Conservation (phyloP, 1,139 yeast genomes). For the Nakaseomyces glabratus region DNA sequence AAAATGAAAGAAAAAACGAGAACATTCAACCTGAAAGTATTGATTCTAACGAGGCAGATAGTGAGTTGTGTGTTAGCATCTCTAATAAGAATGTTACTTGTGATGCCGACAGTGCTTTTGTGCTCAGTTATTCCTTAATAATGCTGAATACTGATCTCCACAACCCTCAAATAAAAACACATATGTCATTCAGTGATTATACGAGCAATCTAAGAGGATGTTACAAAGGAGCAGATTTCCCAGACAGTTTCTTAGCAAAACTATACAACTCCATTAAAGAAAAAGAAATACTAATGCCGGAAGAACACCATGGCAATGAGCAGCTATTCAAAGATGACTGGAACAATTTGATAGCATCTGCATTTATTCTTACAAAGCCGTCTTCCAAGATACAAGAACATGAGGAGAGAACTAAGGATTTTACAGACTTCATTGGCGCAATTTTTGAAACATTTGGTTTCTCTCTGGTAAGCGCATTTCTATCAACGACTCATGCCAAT, state of each 20-base stretch:
- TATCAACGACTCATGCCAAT: slow-evolving; percentile 74
- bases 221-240: slow-evolving; percentile 63
- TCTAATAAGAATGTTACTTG: slow-evolving; percentile 48
- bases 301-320: slow-evolving; percentile 74
- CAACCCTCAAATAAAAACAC: slow-evolving; percentile 67
- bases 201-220: slow-evolving; percentile 71
- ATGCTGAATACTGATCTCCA: slow-evolving; percentile 69
- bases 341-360: slow-evolving; percentile 65
- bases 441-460: slow-evolving; percentile 56
- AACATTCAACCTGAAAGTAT: background rate
- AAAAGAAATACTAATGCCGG: slow-evolving; percentile 92
- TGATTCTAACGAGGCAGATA: too few relatives aligned
- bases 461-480: slow-evolving; percentile 55
- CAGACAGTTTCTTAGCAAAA: slow-evolving; percentile 70
- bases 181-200: slow-evolving; percentile 80
- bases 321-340: slow-evolving; percentile 89
- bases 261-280: slow-evolving; percentile 72
- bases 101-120: slow-evolving; percentile 60
- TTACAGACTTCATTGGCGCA: slow-evolving; percentile 49
- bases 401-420: background rate
- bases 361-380: slow-evolving; percentile 26
- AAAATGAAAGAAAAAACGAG: slow-evolving; percentile 30
- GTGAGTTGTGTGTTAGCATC: background rate
- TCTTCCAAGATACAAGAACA: slow-evolving; percentile 12
- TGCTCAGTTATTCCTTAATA: slow-evolving; percentile 62